Conservation (phyloP, 73 alveolate genomes). For the Tetrahymena thermophila region DNA sequence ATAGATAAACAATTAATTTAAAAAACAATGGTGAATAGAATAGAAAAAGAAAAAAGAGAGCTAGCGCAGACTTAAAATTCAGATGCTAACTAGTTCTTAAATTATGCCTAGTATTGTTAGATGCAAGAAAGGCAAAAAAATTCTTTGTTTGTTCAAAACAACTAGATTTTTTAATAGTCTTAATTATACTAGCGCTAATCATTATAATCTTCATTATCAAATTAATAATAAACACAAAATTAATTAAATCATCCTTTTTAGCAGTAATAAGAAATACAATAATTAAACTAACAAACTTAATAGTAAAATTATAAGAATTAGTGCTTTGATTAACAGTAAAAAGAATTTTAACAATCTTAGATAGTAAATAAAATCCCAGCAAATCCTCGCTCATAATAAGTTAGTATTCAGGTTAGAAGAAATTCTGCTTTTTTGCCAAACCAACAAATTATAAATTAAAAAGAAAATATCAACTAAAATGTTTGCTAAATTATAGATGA, state of each 20-base stretch:
- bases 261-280: background rate
- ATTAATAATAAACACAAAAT: too few relatives aligned
- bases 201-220: background rate
- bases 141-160: background rate
- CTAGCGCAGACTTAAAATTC: background rate
- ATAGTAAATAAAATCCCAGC: background rate
- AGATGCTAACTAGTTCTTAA: background rate
- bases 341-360: background rate
- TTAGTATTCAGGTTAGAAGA: background rate
- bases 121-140: background rate
- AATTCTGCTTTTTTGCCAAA: background rate
- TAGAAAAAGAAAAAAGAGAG: background rate
- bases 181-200: too few relatives aligned
- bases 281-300: background rate
- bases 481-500: background rate
- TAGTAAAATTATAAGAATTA: background rate
- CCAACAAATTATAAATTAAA: background rate
- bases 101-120: background rate
- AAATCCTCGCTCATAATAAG: background rate
- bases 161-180: background rate
- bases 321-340: background rate
- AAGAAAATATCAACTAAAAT: background rate
- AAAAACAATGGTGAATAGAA: background rate
- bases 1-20: background rate
- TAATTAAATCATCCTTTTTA: too few relatives aligned